A percentile compares a stretch with the other conserved stretches of the same genome.
phyloP scores from a whole-genome alignment of 345 rosid species.

The Gossypium ekmanianum region DNA sequence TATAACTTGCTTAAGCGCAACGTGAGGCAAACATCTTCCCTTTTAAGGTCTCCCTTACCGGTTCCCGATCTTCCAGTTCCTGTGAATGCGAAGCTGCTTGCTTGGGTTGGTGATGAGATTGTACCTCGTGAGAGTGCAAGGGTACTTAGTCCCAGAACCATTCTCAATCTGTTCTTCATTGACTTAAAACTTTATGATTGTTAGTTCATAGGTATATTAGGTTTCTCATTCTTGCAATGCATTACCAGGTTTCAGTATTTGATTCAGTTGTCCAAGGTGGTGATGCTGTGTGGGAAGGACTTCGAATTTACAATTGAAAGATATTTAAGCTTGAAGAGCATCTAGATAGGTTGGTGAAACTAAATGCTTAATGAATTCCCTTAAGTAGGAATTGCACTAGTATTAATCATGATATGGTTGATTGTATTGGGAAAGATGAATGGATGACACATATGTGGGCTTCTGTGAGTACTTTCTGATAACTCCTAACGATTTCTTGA shows the following conservation, averaged over 20 bases:
- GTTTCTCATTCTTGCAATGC: constrained; percentile 16
- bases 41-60: constrained; percentile 45
- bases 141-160: constrained; percentile 31
- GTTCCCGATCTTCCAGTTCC: constrained; percentile 75
- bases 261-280: constrained; percentile 95
- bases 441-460: neutral
- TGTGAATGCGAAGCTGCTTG: constrained; percentile 68
- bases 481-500: neutral
- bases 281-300: constrained; percentile 95
- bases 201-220: neutral
- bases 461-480: neutral
- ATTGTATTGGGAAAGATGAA: constrained; percentile 6
- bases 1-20: constrained; percentile 67
- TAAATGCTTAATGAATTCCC: neutral
- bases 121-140: constrained; percentile 79
- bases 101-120: constrained; percentile 88
- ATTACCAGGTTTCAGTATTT: constrained; percentile 73
- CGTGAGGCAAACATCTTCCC: constrained; percentile 38
- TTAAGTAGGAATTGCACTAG: neutral
- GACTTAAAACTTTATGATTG: neutral
- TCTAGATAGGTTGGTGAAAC: constrained; percentile 57
- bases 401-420: neutral
- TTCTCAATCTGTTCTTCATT: constrained; percentile 2
- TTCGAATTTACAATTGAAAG: constrained; percentile 63
- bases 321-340: constrained; percentile 87